Conservation (phyloP, 345 rosid genomes). For the Theobroma cacao region DNA sequence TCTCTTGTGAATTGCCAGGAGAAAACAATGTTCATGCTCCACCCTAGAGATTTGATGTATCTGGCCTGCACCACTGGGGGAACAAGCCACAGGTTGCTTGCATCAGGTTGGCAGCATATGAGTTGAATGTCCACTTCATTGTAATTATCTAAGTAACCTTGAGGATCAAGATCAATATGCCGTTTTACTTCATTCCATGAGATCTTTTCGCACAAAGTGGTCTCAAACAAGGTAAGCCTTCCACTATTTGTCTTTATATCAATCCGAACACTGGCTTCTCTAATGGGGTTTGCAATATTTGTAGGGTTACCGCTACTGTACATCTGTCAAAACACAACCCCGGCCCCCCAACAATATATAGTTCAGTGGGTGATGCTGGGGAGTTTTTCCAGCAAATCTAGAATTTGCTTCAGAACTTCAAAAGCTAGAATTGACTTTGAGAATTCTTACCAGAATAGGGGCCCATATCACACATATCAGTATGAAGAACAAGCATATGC, state of each 20-base stretch:
- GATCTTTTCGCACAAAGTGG: constrained; percentile 83
- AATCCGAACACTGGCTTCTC: constrained; percentile 81
- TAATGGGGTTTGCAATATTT: constrained; percentile 90
- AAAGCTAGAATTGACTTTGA: constrained; percentile 1
- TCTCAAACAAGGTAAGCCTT: constrained; percentile 75
- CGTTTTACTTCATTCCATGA: constrained; percentile 53
- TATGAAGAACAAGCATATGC: constrained; percentile 88
- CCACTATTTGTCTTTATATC: constrained; percentile 80
- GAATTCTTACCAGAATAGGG: constrained; percentile 91
- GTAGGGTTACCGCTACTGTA: constrained; percentile 99
- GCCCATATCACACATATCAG: constrained; percentile 91
- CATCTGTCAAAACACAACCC: constrained; percentile 48
- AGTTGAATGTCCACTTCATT: constrained; percentile 80
- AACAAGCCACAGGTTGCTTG: constrained; percentile 83
- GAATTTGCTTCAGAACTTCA: neutral
- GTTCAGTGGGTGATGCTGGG: neutral
- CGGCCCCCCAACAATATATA: neutral
- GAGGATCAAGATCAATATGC: constrained; percentile 55
- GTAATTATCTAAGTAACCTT: constrained; percentile 65
- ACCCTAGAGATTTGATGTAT: constrained; percentile 64
- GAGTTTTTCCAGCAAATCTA: neutral
- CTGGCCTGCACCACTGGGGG: constrained; percentile 68
- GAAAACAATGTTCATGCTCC: constrained; percentile 61
- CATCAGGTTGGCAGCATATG: constrained; percentile 95
- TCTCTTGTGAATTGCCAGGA: constrained; percentile 81